phyloP scores from a whole-genome alignment of 176 grass and related monocot genomes.

The Themeda triandra region DNA sequence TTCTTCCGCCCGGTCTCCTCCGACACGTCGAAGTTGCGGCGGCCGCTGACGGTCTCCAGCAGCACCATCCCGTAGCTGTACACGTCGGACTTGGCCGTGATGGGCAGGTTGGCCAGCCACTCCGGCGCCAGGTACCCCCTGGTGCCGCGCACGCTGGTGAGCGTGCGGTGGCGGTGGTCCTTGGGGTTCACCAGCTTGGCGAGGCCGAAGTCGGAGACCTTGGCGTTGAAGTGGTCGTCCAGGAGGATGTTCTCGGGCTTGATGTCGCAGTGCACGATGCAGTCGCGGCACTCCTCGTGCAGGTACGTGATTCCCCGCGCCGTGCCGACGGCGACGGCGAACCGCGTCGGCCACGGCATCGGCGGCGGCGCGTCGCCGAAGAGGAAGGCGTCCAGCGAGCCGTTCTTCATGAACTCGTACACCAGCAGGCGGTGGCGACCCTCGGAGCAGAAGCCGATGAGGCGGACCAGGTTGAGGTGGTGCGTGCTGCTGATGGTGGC shows the following conservation, averaged over 20 bases:
- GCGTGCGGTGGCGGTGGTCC: constrained; percentile 82
- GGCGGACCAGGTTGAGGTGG: constrained; percentile 88
- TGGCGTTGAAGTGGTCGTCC: constrained; percentile 76
- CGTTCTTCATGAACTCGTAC: constrained; percentile 99
- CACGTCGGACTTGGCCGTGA: constrained; percentile 91
- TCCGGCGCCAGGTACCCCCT: constrained; percentile 87
- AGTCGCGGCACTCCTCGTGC: constrained; percentile 98
- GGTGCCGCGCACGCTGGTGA: constrained; percentile 84
- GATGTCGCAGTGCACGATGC: constrained; percentile 97
- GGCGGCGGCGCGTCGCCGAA: constrained; percentile 38
- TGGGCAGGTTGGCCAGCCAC: constrained; percentile 93
- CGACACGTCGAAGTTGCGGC: constrained; percentile 76
- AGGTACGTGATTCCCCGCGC: constrained; percentile 90
- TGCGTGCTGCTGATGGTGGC: constrained; percentile 99
- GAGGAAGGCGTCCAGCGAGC: constrained; percentile 76
- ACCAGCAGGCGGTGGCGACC: constrained; percentile 81
- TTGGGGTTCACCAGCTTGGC: constrained; percentile 88
- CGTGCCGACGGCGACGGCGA: constrained; percentile 77
- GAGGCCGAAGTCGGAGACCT: constrained; percentile 96
- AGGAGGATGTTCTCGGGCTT: constrained; percentile 99
- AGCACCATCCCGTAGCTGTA: constrained; percentile 99
- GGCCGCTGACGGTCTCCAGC: constrained; percentile 81
- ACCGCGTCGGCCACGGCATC: constrained; percentile 61
- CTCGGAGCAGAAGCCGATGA: constrained; percentile 98
- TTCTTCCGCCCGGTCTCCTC: constrained; percentile 81